phyloP scores from a whole-genome alignment of 371 early-diverging fungal species.

The Mortierella polycephala region DNA sequence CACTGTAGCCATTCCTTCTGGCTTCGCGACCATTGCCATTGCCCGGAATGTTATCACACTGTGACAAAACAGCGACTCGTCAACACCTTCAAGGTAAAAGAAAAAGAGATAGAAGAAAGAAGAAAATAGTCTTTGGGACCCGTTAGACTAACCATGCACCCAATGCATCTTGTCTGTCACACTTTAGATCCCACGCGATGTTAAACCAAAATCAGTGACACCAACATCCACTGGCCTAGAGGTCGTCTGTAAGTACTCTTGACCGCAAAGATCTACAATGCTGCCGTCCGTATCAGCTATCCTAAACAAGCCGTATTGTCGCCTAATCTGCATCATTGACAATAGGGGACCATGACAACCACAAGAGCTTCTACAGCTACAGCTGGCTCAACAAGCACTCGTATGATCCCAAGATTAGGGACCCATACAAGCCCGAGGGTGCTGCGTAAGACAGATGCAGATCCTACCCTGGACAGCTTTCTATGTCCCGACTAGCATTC shows the following conservation, averaged over 20 bases:
- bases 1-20: conserved; percentile 66
- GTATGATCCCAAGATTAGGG: conserved; percentile 67
- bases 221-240: conserved; percentile 54
- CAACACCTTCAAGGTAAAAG: conserved; percentile 67
- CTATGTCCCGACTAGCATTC: neutral
- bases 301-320: neutral
- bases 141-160: neutral
- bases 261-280: neutral
- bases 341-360: conserved; percentile 69
- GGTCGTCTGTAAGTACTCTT: conserved; percentile 43
- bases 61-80: conserved; percentile 84
- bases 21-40: conserved; percentile 91
- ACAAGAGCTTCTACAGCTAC: conserved; percentile 68
- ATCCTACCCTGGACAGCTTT: neutral
- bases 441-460: conserved; percentile 18
- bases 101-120: neutral
- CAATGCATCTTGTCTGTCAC: conserved; percentile 3
- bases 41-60: conserved; percentile 81
- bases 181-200: conserved; percentile 70
- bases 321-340: neutral
- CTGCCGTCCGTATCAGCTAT: neutral
- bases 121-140: neutral
- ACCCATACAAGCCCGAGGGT: conserved; percentile 44
- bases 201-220: conserved; percentile 60
- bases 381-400: conserved; percentile 79